Evolutionary conservation across 177 flowering plant genomes (phyloP).

Genomic region (Tripterygium wilfordii): DNA sequence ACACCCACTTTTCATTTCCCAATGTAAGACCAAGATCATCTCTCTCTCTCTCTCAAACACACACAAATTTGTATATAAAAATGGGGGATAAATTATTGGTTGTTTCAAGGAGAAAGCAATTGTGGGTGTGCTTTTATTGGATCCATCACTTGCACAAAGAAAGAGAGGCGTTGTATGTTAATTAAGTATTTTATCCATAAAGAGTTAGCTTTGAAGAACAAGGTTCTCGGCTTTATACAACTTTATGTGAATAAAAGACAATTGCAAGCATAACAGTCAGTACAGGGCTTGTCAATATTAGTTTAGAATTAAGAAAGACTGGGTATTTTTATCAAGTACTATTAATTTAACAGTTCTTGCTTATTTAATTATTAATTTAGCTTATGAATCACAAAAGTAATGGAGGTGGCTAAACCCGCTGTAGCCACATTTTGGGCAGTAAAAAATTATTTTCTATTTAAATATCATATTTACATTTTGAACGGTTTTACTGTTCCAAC

Average conservation of each 20-base stretch:
- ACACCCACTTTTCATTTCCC: conserved; percentile 21
- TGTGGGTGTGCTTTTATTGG: conserved; percentile 45
- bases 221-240: conserved; percentile 18
- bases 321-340: too few relatives aligned
- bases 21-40: conserved; percentile 9
- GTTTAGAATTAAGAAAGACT: conserved; percentile 3
- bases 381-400: too few relatives aligned
- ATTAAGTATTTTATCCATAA: conserved; percentile 5
- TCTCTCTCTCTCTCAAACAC: too few relatives aligned
- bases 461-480: too few relatives aligned
- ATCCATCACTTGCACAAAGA: too few relatives aligned
- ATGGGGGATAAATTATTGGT: background rate
- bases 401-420: too few relatives aligned
- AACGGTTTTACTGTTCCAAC: too few relatives aligned
- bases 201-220: conserved; percentile 13
- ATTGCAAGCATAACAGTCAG: conserved; percentile 1
- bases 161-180: too few relatives aligned
- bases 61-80: background rate
- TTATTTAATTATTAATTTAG: too few relatives aligned
- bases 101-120: conserved; percentile 42
- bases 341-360: too few relatives aligned
- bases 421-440: too few relatives aligned
- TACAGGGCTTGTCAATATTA: background rate
- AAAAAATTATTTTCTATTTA: too few relatives aligned
- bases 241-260: conserved; percentile 4